These are phyloP conservation scores for Alternaria conjuncta DNA, from an alignment of 2,329 filamentous ascomycete genomes.

Conservation along the genomic window DNA sequence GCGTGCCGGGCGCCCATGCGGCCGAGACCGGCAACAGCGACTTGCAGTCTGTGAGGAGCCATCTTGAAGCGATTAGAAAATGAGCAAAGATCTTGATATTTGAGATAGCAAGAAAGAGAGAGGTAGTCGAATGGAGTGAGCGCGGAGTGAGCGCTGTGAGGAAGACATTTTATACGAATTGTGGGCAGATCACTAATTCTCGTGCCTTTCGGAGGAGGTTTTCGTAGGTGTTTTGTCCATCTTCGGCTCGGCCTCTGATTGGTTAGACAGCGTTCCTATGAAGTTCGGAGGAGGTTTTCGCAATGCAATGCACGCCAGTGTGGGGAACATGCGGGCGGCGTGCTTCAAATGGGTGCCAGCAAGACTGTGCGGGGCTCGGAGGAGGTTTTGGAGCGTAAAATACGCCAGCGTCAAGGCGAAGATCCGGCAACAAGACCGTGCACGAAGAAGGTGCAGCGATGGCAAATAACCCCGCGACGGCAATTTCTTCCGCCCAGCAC, in stretches of 20 bases:
- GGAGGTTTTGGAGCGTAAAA: constrained; percentile 13
- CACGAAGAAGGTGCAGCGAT: not conserved
- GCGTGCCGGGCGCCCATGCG: constrained; percentile 63
- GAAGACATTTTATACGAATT: constrained; percentile 1
- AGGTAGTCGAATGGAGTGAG: not conserved
- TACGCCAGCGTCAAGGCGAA: not conserved
- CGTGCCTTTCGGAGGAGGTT: constrained; percentile 10
- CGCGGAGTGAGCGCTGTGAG: not conserved
- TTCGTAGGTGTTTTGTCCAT: constrained; percentile 4
- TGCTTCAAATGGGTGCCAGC: constrained; percentile 6
- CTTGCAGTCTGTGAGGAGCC: constrained; percentile 37
- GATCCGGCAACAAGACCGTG: not conserved
- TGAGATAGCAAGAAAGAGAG: not conserved
- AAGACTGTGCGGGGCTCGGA: not conserved
- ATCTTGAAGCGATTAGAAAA: constrained; percentile 8
- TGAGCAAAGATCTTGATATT: not conserved
- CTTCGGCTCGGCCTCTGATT: not conserved
- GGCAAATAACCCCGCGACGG: not conserved
- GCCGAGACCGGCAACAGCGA: constrained; percentile 59
- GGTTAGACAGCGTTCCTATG: not conserved
- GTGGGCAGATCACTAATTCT: not conserved
- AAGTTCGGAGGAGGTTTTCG: not conserved
- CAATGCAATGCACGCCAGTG: not conserved
- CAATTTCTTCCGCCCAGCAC: too few species aligned
- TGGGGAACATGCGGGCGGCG: constrained; percentile 1